These are phyloP conservation scores for Sarocladium brachiariae DNA, from an alignment of 2,329 filamentous ascomycete species.

Conservation along the genomic window DNA sequence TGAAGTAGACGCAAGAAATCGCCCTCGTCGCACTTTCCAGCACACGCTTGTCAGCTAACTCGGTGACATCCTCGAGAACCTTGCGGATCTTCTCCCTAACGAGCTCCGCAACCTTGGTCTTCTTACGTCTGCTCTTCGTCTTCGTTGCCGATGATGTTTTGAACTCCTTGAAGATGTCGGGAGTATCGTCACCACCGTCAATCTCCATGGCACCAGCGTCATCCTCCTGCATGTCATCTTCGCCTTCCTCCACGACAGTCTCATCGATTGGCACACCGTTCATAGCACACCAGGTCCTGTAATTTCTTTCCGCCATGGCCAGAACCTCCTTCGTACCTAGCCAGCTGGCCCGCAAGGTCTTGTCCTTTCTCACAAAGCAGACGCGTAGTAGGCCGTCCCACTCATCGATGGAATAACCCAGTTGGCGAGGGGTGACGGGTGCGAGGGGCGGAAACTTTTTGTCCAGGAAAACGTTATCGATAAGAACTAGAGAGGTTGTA, in stretches of 20 bases:
- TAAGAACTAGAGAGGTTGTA: constrained; percentile 8
- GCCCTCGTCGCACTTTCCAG: constrained; percentile 84
- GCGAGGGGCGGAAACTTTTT: constrained; percentile 19
- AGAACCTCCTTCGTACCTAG: constrained; percentile 75
- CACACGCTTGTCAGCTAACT: constrained; percentile 72
- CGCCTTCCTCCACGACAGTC: constrained; percentile 38
- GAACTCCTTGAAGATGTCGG: constrained; percentile 73
- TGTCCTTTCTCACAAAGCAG: constrained; percentile 69
- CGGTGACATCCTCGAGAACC: constrained; percentile 74
- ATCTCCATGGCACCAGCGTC: constrained; percentile 40
- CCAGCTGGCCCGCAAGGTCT: constrained; percentile 76
- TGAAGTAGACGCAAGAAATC: constrained; percentile 77
- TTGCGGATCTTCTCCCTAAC: constrained; percentile 83
- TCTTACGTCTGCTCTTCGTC: constrained; percentile 64
- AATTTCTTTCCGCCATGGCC: constrained; percentile 78
- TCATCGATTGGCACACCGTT: constrained; percentile 77
- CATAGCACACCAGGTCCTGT: constrained; percentile 82
- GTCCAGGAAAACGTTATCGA: constrained; percentile 16
- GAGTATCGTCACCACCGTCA: constrained; percentile 63
- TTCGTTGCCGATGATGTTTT: constrained; percentile 38
- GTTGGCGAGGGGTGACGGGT: constrained; percentile 15
- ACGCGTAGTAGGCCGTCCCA: constrained; percentile 89
- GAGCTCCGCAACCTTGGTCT: constrained; percentile 71
- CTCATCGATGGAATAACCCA: too few species aligned
- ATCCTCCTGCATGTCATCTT: constrained; percentile 31